These are phyloP conservation scores for Setaria italica DNA, from an alignment of 202 grass and related monocot genomes.

Conservation along the genomic window DNA sequence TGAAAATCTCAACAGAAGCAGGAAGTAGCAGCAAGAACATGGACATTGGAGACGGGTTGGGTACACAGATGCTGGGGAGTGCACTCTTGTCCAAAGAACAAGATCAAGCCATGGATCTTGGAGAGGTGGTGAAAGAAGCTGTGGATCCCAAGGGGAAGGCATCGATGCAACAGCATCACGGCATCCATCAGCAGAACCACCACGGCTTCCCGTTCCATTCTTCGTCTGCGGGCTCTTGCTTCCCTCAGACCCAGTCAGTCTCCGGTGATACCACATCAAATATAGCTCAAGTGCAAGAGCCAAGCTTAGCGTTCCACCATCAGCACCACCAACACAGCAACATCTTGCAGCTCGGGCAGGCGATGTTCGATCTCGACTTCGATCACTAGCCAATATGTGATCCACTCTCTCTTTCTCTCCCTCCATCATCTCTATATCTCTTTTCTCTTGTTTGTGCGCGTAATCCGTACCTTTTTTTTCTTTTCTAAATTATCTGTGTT, in stretches of 20 bases:
- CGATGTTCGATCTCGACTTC: slow-evolving; percentile 69
- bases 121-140: slow-evolving; percentile 64
- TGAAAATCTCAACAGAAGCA: slow-evolving; percentile 58
- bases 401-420: slow-evolving; percentile 9
- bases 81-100: slow-evolving; percentile 55
- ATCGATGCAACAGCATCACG: slow-evolving; percentile 61
- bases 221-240: slow-evolving; percentile 55
- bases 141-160: slow-evolving; percentile 66
- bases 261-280: slow-evolving; percentile 68
- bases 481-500: slow-evolving; percentile 45
- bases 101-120: slow-evolving; percentile 56
- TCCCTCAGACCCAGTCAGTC: slow-evolving; percentile 56
- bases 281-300: slow-evolving; percentile 64
- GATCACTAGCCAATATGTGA: slow-evolving; percentile 61
- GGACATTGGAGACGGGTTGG: slow-evolving; percentile 49
- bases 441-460: slow-evolving; percentile 19
- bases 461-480: slow-evolving; percentile 23
- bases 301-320: slow-evolving; percentile 55
- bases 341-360: slow-evolving; percentile 71
- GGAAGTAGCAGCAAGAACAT: slow-evolving; percentile 60
- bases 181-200: slow-evolving; percentile 51
- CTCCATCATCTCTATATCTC: not conserved
- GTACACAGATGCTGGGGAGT: slow-evolving; percentile 51
- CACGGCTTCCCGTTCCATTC: slow-evolving; percentile 58
- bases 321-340: slow-evolving; percentile 62